A percentile compares a stretch with the other conserved stretches of the same genome.
These are phyloP conservation scores for Tetrahymena thermophila DNA, from an alignment of 73 alveolate species.

Conservation along the genomic window DNA sequence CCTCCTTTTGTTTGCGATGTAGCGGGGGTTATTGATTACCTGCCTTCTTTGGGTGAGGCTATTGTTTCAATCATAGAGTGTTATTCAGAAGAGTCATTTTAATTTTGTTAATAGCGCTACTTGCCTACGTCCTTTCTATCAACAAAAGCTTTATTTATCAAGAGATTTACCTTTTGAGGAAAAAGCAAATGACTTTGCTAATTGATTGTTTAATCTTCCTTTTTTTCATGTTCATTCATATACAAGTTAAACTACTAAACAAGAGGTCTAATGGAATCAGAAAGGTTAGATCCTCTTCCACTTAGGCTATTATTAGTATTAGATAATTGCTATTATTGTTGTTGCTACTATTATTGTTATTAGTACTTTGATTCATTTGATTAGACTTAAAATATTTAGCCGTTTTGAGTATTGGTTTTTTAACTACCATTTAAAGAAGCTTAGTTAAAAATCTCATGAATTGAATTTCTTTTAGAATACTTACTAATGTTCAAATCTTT, in stretches of 20 bases:
- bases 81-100: background rate
- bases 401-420: background rate
- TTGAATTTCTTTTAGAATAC: background rate
- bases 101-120: background rate
- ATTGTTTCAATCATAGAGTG: background rate
- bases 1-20: background rate
- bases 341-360: too few relatives aligned
- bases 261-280: background rate
- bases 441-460: background rate
- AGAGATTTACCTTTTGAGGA: background rate
- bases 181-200: background rate
- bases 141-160: background rate
- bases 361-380: background rate
- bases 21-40: background rate
- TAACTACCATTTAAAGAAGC: background rate
- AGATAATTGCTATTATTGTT: background rate
- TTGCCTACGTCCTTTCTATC: background rate
- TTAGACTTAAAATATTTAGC: background rate
- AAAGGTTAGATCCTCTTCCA: background rate
- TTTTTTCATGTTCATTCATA: background rate
- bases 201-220: background rate
- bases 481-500: background rate
- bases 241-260: background rate
- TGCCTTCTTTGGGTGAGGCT: background rate
- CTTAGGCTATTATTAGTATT: background rate